Evolutionary conservation across 2,329 filamentous ascomycete genomes (phyloP).

Genomic region (Colletotrichum trifolii): DNA sequence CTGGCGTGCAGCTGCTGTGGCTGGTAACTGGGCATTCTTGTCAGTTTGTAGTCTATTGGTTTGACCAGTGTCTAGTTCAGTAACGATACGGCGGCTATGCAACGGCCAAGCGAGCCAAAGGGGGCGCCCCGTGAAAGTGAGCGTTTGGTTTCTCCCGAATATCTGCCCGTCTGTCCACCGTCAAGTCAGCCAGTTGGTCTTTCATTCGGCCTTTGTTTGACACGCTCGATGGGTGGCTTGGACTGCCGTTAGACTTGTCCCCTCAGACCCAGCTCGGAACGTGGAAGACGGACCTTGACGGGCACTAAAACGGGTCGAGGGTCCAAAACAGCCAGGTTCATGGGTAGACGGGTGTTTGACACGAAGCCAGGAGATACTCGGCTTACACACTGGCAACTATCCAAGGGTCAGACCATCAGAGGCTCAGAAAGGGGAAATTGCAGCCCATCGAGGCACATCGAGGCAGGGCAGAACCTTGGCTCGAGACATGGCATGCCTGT

Average conservation of each 20-base stretch:
- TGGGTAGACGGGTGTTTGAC: not conserved
- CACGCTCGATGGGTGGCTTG: not conserved
- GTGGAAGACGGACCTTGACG: constrained; percentile 2
- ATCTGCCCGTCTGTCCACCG: no score
- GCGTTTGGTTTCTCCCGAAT: no score
- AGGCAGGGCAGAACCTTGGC: constrained; percentile 28
- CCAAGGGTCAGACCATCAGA: not conserved
- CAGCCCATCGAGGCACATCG: not conserved
- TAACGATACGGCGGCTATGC: no score
- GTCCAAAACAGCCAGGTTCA: constrained; percentile 15
- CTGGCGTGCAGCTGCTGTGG: not conserved
- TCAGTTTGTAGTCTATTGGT: not conserved
- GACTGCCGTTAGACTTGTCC: not conserved
- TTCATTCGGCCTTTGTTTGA: not conserved
- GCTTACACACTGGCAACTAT: not conserved
- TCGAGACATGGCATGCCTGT: constrained; percentile 27
- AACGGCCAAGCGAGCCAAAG: no score
- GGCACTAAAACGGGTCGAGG: not conserved
- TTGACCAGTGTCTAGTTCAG: no score
- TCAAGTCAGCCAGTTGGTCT: not conserved
- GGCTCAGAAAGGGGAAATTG: not conserved
- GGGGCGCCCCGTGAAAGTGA: no score
- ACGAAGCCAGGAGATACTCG: constrained; percentile 1
- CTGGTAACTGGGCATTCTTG: not conserved
- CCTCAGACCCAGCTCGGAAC: constrained; percentile 4